Evolutionary conservation across 1,284 basidiomycete genomes (phyloP), one percentile per base, ranked within the genome.

Genomic region (Termitomyces sp.): DNA sequence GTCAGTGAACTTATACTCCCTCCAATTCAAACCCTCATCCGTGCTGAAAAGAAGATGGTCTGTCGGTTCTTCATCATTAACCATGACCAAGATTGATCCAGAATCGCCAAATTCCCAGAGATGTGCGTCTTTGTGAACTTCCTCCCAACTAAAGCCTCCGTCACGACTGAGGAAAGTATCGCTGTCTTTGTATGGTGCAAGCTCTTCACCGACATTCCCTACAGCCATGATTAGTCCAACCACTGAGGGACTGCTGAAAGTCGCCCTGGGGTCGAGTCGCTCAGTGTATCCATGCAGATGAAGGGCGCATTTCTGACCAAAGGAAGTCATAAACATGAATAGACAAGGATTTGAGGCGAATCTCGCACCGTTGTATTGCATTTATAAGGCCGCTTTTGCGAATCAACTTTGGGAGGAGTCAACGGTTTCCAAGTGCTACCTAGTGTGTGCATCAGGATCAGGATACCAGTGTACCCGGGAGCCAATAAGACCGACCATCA

Each of bases 21-120:
- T 77, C 97, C 97, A 99, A 5, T 68, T 80, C 35, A 83, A 58
- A 3, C 96, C 96, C 66, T 99, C 91, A 67, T 99, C 84, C 5
- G 86, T 88, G 44, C 90, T 91, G 72, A 88, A 98, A 57, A 94
- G 69, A 35, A 98, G 81, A 59, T 89, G 86, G 65, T 97, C 91
- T 1, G 92, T 96, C 0, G 93, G 81, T 54, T 88, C 88, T 67
- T 98, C 94, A 68, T 99, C 97, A 68, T 98, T 97, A 50, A 85
- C 93, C 70, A 99, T 87, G 57, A 99, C 75, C 34, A 99, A 78
- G 55, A 99, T 80, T 0, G 93, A 93, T 7, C 97, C 96, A 1
- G 93, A 96, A 71, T 99, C 97, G 34, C 96, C 96, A 64, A 94
- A 98, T 66, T 97, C 94, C 93, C 94, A 99, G 49, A 97, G 79